phyloP scores from a whole-genome alignment of 2,329 filamentous ascomycete genomes.

The Neofusicoccum laricinum region DNA sequence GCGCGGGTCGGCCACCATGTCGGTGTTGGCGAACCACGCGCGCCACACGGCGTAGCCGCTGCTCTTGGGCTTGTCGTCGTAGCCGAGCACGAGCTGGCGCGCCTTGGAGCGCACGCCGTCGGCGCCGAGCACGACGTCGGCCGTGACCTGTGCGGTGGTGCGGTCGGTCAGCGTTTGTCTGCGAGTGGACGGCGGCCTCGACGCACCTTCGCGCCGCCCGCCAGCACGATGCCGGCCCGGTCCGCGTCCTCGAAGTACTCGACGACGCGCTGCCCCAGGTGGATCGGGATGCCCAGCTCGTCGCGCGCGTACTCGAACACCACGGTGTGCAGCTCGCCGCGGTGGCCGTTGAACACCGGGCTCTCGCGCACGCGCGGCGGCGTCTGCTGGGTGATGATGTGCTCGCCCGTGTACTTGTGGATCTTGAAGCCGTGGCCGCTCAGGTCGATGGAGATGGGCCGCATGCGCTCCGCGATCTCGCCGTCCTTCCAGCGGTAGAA shows the following conservation, averaged over 20 bases:
- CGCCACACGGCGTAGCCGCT: slow-evolving; percentile 55
- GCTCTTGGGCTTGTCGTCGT: slow-evolving; percentile 51
- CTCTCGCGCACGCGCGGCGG: slow-evolving; percentile 45
- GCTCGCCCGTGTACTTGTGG: slow-evolving; percentile 61
- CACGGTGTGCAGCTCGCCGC: slow-evolving; percentile 59
- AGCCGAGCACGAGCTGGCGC: slow-evolving; percentile 51
- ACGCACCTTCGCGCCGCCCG: slow-evolving; percentile 46
- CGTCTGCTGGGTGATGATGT: slow-evolving; percentile 55
- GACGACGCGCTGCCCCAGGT: slow-evolving; percentile 50
- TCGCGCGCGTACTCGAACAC: slow-evolving; percentile 58
- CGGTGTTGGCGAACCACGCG: slow-evolving; percentile 42
- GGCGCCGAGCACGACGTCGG: slow-evolving; percentile 51
- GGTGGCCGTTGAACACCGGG: slow-evolving; percentile 59
- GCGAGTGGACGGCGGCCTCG: no score
- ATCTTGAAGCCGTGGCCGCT: slow-evolving; percentile 57
- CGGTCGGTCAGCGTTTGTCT: no score
- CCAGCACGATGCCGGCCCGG: slow-evolving; percentile 51
- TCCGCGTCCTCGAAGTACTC: slow-evolving; percentile 56
- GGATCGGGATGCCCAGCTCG: slow-evolving; percentile 55
- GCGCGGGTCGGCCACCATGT: slow-evolving; percentile 38
- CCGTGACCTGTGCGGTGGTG: slow-evolving; percentile 27
- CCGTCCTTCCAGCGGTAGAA: slow-evolving; percentile 58
- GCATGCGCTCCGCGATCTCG: slow-evolving; percentile 46
- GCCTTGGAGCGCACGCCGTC: slow-evolving; percentile 54
- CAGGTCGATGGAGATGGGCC: slow-evolving; percentile 53